These are phyloP conservation scores for Raddia distichophylla DNA, from an alignment of 176 grass and related monocot species.

Conservation along the genomic window DNA sequence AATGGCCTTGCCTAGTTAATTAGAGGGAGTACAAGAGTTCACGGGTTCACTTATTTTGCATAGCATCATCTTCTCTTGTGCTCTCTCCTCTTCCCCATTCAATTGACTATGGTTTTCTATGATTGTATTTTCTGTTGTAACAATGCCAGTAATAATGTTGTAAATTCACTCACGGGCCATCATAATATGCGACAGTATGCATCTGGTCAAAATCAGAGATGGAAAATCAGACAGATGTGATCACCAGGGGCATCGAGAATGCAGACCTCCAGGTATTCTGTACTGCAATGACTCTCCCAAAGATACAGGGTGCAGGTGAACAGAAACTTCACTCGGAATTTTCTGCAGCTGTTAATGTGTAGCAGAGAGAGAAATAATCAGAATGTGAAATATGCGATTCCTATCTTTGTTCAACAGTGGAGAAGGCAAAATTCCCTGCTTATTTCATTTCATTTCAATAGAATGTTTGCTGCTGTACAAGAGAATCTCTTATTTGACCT, in stretches of 20 bases:
- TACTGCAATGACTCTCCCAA: not conserved
- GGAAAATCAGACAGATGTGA: slow-evolving; percentile 26
- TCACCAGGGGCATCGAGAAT: not conserved
- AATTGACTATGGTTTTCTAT: not conserved
- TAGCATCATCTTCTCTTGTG: not conserved
- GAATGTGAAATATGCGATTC: not conserved
- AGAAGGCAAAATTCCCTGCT: not conserved
- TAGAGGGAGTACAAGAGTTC: no score
- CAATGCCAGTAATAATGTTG: slow-evolving; percentile 6
- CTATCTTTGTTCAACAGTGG: not conserved
- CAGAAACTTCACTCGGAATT: not conserved
- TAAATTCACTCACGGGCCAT: not conserved
- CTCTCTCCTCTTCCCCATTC: not conserved
- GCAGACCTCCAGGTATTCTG: slow-evolving; percentile 8
- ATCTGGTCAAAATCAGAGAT: not conserved
- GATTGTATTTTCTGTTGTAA: not conserved
- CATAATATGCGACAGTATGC: not conserved
- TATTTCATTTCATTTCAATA: slow-evolving; percentile 17
- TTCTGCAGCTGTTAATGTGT: not conserved
- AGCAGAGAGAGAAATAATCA: not conserved
- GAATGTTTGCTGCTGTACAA: slow-evolving; percentile 39
- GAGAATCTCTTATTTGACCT: slow-evolving; percentile 8
- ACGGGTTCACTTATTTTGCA: not conserved
- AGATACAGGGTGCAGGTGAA: not conserved
- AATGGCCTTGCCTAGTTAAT: no score